phyloP scores from a whole-genome alignment of 2,329 filamentous ascomycete genomes.

The Paraphaeosphaeria minitans region DNA sequence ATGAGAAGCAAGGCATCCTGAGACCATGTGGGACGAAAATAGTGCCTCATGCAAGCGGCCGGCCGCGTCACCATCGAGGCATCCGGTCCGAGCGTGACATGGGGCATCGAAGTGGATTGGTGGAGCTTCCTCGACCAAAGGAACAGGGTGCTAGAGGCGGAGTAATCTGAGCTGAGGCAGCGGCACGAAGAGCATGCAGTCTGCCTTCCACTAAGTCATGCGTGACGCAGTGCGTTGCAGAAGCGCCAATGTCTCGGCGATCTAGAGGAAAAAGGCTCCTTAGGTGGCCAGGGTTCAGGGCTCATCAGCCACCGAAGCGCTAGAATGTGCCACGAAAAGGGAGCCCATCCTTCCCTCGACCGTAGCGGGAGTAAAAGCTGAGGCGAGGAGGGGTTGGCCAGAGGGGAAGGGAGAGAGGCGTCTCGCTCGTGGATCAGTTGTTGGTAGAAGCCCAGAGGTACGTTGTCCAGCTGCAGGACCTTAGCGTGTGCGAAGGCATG shows the following conservation, averaged over 20 bases:
- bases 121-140: conserved; percentile 1
- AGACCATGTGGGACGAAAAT: conserved; percentile 7
- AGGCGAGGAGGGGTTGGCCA: background rate
- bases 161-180: background rate
- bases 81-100: conserved; percentile 1
- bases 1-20: conserved; percentile 14
- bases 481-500: background rate
- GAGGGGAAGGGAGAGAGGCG: background rate
- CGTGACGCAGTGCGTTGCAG: background rate
- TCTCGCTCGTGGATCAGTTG: background rate
- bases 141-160: background rate
- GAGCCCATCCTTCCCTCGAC: background rate
- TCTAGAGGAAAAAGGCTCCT: background rate
- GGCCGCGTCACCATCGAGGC: conserved; percentile 1
- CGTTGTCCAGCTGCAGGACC: background rate
- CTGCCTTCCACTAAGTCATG: too few relatives aligned
- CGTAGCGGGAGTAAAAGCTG: background rate
- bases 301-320: background rate
- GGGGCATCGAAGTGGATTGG: conserved; percentile 4
- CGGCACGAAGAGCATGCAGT: background rate
- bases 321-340: background rate
- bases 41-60: conserved; percentile 1
- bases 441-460: background rate
- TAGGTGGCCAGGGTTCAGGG: background rate
- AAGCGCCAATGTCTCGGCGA: conserved; percentile 5